Evolutionary conservation across 495 filamentous ascomycete species (phyloP).

Genomic region (Podospora fimiseda): DNA sequence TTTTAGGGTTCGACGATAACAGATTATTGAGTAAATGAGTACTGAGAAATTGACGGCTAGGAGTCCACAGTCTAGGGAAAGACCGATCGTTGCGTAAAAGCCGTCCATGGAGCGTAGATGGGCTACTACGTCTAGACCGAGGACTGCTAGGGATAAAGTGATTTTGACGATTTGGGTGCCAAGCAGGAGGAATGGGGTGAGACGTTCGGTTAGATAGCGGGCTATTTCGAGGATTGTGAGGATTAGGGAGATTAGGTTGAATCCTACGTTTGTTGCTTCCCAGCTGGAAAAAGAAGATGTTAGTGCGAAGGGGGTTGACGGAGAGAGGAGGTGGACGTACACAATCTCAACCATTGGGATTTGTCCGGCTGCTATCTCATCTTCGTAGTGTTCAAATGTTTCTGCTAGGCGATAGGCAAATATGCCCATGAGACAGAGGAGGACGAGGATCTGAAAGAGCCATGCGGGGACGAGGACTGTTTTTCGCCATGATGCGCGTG

Average conservation of each 20-base stretch:
- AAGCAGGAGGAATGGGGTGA: conserved; percentile 41
- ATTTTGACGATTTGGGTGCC: conserved; percentile 40
- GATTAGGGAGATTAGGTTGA: conserved; percentile 36
- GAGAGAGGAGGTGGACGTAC: conserved; percentile 29
- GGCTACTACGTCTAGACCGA: conserved; percentile 41
- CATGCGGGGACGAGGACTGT: conserved; percentile 35
- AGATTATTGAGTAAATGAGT: conserved; percentile 33
- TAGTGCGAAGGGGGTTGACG: background rate
- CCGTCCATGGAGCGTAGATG: conserved; percentile 30
- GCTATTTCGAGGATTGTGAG: conserved; percentile 37
- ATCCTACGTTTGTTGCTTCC: conserved; percentile 40
- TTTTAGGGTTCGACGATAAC: conserved; percentile 34
- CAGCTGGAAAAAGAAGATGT: conserved; percentile 27
- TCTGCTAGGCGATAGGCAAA: conserved; percentile 43
- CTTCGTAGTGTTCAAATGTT: conserved; percentile 35
- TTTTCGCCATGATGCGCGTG: conserved; percentile 38
- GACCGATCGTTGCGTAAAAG: conserved; percentile 37
- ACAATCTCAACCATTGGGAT: conserved; percentile 41
- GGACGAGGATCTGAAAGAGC: conserved; percentile 31
- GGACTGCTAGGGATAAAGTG: conserved; percentile 32
- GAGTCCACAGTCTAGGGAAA: conserved; percentile 36
- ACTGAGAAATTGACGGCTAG: conserved; percentile 30
- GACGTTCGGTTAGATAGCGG: conserved; percentile 33
- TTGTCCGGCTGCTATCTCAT: conserved; percentile 27
- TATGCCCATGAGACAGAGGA: conserved; percentile 39